Base-by-base conservation (phyloP, 192 early-diverging fungal genomes). In the Funneliformis mosseae region DNA sequence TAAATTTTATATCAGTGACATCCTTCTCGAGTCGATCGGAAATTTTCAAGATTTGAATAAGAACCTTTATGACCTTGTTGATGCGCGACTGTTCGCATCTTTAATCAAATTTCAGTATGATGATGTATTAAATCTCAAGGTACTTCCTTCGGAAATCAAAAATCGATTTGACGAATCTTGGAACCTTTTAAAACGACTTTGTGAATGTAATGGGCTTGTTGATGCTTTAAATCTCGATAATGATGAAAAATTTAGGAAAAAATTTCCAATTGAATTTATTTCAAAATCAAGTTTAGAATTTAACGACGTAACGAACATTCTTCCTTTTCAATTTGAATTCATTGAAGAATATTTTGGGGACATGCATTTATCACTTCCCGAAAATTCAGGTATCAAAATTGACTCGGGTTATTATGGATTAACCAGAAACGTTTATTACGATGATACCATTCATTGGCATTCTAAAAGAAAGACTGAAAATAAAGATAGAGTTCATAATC, bases 21-120 rank as follows among this genome's bases (percentile, higher is more conserved):
- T 9, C 21, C 23, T 59, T 39, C 42, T 23, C 10, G 14, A 70
- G 3, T 23, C 33, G 18, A 11, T 5, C 27, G 25, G 25, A 21
- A 76, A 38, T 12, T 33, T 23, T 38, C 16, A 12, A 14, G 12
- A 39, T 7, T 33, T 82, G 3, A 27, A 59, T 27, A 48, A 33
- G 60, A 82, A 82, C n/a, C 68, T 82, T 60, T 71, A 25, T 3
- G 81, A 82, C 28, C 21, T 82, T n/a, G 8, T 82, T 2, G 81
- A 82, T 61, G 48, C 48, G 8, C 33, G 38, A 23, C 43, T 82
- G 4, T 82, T 79, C 43, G 68, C 39, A 28, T n/a, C 69, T 25
- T 64, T 82, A 39, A 60, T 55, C 25, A 8, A 38, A 61, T 61
- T 38, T 14, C 45, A 33, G 61, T 9, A 59, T 23, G 21, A 76